These are phyloP conservation scores for Saccharum spontaneum DNA, from an alignment of 176 grass and related monocot genomes.

Conservation along the genomic window DNA sequence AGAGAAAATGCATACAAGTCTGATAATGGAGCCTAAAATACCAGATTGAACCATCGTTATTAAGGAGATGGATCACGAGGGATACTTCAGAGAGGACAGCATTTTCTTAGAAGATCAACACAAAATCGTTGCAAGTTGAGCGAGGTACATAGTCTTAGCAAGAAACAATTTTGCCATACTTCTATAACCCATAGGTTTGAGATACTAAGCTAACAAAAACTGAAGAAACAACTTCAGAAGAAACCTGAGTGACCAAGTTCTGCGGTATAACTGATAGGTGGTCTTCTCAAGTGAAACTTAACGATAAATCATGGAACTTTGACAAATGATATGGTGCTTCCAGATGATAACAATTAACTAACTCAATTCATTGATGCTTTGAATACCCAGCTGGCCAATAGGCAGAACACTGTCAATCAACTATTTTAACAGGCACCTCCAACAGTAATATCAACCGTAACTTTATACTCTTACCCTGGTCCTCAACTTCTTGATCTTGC, in stretches of 20 bases:
- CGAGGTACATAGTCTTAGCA: too few species aligned
- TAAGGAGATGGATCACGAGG: too few species aligned
- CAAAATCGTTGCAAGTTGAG: too few species aligned
- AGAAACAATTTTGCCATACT: too few species aligned
- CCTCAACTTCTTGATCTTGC: conserved; percentile 41
- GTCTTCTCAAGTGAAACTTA: background rate
- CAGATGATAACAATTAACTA: background rate
- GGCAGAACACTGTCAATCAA: background rate
- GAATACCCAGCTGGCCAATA: background rate
- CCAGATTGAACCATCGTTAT: too few species aligned
- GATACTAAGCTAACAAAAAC: too few species aligned
- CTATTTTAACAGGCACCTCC: background rate
- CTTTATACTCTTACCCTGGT: conserved; percentile 35
- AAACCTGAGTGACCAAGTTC: background rate
- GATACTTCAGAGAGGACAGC: too few species aligned
- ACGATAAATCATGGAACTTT: background rate
- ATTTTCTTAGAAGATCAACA: too few species aligned
- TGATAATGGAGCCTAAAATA: too few species aligned
- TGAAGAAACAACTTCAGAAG: too few species aligned
- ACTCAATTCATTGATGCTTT: background rate
- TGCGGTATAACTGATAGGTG: background rate
- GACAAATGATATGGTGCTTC: background rate
- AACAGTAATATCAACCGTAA: background rate
- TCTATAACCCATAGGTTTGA: too few species aligned
- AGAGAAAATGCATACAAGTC: too few species aligned